These are phyloP conservation scores for Apiospora koreana DNA, from an alignment of 2,329 filamentous ascomycete species.

Conservation along the genomic window DNA sequence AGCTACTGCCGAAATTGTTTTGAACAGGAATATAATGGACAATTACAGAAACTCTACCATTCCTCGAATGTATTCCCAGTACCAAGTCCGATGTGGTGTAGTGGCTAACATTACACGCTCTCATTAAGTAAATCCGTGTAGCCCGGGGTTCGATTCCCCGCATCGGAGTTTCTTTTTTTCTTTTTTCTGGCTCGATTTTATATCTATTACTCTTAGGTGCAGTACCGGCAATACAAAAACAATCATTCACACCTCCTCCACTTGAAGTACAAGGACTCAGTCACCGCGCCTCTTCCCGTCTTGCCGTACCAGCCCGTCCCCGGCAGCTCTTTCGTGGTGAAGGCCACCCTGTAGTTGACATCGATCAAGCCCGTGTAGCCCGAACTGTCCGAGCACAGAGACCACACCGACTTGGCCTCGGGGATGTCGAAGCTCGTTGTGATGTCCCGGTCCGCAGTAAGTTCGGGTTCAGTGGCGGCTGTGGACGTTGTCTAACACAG, in stretches of 20 bases:
- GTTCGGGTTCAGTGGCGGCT: neutral
- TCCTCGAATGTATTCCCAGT: too few relatives aligned
- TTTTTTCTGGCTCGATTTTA: too few relatives aligned
- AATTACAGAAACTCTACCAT: too few relatives aligned
- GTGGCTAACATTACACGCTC: conserved; percentile 39
- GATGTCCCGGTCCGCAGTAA: neutral
- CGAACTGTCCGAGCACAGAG: neutral
- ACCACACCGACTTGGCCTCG: neutral
- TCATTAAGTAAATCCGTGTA: conserved; percentile 28
- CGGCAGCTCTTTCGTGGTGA: neutral
- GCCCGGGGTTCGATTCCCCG: conserved; percentile 33
- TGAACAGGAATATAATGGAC: too few relatives aligned
- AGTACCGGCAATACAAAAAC: neutral
- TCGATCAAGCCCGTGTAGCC: neutral
- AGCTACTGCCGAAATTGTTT: too few relatives aligned
- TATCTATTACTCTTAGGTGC: too few relatives aligned
- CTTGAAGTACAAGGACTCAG: neutral
- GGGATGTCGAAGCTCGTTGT: neutral
- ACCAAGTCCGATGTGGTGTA: conserved; percentile 37
- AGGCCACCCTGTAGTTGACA: neutral
- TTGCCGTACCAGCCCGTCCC: neutral
- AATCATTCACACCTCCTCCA: neutral
- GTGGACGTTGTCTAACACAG: neutral
- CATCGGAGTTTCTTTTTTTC: conserved; percentile 21
- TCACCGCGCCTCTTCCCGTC: neutral